Conservation (phyloP, 441 rosid genomes). For the Pelargonium australe region DNA sequence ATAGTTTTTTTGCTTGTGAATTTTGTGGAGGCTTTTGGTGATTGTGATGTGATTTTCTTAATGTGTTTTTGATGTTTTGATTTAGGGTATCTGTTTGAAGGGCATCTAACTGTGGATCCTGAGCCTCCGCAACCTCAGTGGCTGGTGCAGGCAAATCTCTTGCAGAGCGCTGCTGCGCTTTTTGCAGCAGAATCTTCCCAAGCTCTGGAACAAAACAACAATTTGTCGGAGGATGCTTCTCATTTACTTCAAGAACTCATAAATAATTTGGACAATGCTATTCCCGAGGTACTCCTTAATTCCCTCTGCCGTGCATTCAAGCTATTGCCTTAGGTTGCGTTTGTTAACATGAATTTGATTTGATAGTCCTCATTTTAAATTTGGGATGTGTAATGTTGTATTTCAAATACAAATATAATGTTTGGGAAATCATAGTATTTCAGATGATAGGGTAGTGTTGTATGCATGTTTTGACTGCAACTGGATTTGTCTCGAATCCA, state of each 20-base stretch:
- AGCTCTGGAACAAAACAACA: constrained; percentile 20
- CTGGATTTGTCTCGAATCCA: too few species aligned
- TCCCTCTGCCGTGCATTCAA: not conserved
- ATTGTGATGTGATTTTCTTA: not conserved
- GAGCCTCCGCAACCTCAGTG: constrained; percentile 87
- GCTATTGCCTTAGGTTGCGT: not conserved
- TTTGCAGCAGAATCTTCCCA: constrained; percentile 51
- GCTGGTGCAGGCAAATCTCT: constrained; percentile 61
- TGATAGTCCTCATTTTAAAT: not conserved
- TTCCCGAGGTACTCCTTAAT: constrained; percentile 49
- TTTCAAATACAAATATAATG: too few species aligned
- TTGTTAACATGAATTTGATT: not conserved
- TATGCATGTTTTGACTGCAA: not conserved
- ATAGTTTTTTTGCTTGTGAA: not conserved
- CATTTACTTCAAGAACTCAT: constrained; percentile 51
- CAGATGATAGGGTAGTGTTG: not conserved
- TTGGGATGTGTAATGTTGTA: too few species aligned
- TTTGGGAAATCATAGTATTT: too few species aligned
- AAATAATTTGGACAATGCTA: constrained; percentile 42
- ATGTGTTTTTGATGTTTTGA: constrained; percentile 5
- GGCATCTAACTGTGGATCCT: constrained; percentile 85
- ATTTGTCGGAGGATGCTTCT: constrained; percentile 35
- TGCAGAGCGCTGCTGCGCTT: constrained; percentile 48
- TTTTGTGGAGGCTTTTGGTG: not conserved
- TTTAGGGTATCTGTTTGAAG: constrained; percentile 77